Evolutionary conservation across 371 early-diverging fungal species (phyloP), one percentile per base, ranked within the genome.

Genomic region (Circinella umbellata): DNA sequence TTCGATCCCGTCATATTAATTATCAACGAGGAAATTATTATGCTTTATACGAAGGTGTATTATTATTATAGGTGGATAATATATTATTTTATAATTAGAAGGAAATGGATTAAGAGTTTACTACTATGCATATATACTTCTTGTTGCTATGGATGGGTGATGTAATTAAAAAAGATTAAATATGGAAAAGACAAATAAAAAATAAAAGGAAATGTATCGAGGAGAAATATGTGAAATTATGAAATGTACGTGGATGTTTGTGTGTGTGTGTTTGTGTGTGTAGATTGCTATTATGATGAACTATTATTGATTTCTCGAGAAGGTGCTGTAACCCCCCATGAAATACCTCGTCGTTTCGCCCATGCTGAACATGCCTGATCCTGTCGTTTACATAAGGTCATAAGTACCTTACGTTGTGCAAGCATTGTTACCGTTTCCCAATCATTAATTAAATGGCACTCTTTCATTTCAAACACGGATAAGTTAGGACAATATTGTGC

Each of bases 401-500:
- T 61, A 11, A 81, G 61, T 3, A 84, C 82, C 20, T 77, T 76
- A 36, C 80, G 71, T 18, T 73, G 70, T 3, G 76, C 78, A 17
- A 81, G 71, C 47, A 72, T 73, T 3, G 74, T 77, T 9, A 84
- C 74, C 3, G 80, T 73, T n/a, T 71, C 79, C 84, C 84, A 84
- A 65, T 84, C 82, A 37, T 76, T 72, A 11, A 84, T 70, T 13
- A 66, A 59, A 63, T 78, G 78, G 38, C 89, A 88, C 68, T 88
- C 84, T 64, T 85, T 85, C 76, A 88, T 85, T 70, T 87, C 87
- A 69, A 88, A 82, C 4, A 88, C 89, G 8, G 85, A 84, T 37
- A 88, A 69, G 37, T 76, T 81, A 3, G 86, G 86, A 61, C 87
- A 88, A 51, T 85, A 70, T 9, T 70, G 67, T 51, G 84, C 79